phyloP scores from a whole-genome alignment of 192 early-diverging fungal genomes.

The Coemansia sp. region DNA sequence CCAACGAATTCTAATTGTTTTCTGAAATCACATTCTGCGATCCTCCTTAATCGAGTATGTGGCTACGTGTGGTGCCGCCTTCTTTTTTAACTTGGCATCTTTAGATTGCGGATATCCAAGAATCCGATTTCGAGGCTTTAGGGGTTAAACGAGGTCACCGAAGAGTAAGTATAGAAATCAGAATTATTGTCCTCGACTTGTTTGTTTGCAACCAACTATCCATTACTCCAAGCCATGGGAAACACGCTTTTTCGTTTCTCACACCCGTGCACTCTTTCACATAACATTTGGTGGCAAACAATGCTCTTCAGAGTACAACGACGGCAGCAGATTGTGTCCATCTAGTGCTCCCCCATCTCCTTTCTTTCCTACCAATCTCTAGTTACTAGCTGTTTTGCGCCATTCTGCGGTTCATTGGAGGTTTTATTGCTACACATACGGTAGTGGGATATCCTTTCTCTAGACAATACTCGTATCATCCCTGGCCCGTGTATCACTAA shows the following conservation, averaged over 20 bases:
- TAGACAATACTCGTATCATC: neutral
- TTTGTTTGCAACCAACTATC: neutral
- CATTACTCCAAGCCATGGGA: constrained; percentile 1
- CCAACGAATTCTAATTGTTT: neutral
- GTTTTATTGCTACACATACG: neutral
- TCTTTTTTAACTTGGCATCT: neutral
- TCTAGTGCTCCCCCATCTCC: neutral
- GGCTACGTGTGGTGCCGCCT: neutral
- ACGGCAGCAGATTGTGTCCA: neutral
- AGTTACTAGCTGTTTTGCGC: neutral
- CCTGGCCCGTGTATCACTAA: neutral
- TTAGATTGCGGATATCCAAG: constrained; percentile 50
- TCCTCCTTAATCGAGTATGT: neutral
- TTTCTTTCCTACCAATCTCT: neutral
- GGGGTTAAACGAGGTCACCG: constrained; percentile 51
- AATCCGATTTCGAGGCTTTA: constrained; percentile 49
- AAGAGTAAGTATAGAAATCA: constrained; percentile 36
- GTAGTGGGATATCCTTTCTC: neutral
- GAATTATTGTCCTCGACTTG: neutral
- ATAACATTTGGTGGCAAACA: neutral
- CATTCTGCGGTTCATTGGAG: no score
- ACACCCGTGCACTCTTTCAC: neutral
- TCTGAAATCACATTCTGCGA: neutral
- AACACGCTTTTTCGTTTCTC: neutral
- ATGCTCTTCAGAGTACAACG: neutral